Conservation (phyloP, 441 rosid genomes). For the Flueggea neowawraea region DNA sequence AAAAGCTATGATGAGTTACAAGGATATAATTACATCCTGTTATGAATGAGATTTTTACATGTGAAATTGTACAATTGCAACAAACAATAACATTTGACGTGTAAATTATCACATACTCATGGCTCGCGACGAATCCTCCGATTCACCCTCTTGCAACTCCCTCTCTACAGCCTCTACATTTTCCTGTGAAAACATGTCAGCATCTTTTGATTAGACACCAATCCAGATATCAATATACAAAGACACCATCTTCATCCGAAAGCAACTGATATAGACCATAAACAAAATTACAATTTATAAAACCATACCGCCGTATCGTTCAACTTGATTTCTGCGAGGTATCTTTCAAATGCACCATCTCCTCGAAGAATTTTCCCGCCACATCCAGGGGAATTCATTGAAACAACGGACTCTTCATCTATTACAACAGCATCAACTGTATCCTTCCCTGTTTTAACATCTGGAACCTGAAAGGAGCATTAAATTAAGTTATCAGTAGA, state of each 20-base stretch:
- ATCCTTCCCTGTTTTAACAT: constrained; percentile 50
- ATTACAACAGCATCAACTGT: constrained; percentile 81
- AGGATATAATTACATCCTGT: constrained; percentile 38
- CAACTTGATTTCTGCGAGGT: constrained; percentile 36
- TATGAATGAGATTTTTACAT: constrained; percentile 26
- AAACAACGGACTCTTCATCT: constrained; percentile 74
- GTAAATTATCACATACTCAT: constrained; percentile 57
- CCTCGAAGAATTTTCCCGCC: constrained; percentile 80
- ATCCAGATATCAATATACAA: not conserved
- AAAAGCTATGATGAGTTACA: constrained; percentile 20
- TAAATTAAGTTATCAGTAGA: constrained; percentile 2
- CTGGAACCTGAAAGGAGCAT: constrained; percentile 67
- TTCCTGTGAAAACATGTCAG: constrained; percentile 33
- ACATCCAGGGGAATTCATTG: constrained; percentile 47
- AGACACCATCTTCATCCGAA: not conserved
- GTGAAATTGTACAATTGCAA: constrained; percentile 1
- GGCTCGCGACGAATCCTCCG: constrained; percentile 40
- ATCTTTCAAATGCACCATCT: constrained; percentile 65
- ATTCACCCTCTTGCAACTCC: constrained; percentile 55
- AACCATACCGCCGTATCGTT: constrained; percentile 46
- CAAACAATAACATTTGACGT: not conserved
- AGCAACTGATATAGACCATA: not conserved
- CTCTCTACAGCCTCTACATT: constrained; percentile 28
- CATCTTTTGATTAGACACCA: no score
- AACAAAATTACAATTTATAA: not conserved